These are phyloP conservation scores for Backusella tuberculispora DNA, from an alignment of 192 early-diverging fungal species.

Conservation along the genomic window DNA sequence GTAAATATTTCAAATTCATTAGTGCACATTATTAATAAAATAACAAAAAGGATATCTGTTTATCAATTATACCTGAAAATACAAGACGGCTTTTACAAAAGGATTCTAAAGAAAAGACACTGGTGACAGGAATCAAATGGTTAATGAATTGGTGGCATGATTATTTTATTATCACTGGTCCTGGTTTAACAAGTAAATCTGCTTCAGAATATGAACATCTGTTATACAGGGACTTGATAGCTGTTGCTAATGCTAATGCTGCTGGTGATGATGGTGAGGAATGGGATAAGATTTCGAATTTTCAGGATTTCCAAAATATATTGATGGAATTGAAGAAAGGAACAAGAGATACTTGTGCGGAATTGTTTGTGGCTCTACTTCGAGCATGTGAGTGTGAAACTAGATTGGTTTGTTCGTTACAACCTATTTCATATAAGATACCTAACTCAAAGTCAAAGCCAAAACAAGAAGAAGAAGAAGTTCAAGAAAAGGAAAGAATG, in stretches of 20 bases:
- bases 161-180: slow-evolving; percentile 33
- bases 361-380: slow-evolving; percentile 53
- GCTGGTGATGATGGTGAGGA: neutral
- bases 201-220: slow-evolving; percentile 15
- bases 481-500: slow-evolving; percentile 10
- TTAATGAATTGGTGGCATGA: slow-evolving; percentile 39
- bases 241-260: neutral
- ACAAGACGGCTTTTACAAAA: neutral
- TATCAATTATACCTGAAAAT: slow-evolving; percentile 44
- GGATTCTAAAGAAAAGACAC: slow-evolving; percentile 13
- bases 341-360: slow-evolving; percentile 50
- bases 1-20: neutral
- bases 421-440: slow-evolving; percentile 65
- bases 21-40: neutral
- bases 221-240: neutral
- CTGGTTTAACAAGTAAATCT: slow-evolving; percentile 23
- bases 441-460: slow-evolving; percentile 24
- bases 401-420: slow-evolving; percentile 67
- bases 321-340: slow-evolving; percentile 32
- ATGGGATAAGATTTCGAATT: slow-evolving; percentile 18
- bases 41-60: slow-evolving; percentile 23
- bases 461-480: neutral
- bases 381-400: slow-evolving; percentile 55
- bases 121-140: slow-evolving; percentile 18
- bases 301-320: slow-evolving; percentile 21